A percentile compares a stretch with the other conserved stretches of the same genome.
These are phyloP conservation scores for Esteya vermicola DNA, from an alignment of 2,329 filamentous ascomycete species.

Conservation along the genomic window DNA sequence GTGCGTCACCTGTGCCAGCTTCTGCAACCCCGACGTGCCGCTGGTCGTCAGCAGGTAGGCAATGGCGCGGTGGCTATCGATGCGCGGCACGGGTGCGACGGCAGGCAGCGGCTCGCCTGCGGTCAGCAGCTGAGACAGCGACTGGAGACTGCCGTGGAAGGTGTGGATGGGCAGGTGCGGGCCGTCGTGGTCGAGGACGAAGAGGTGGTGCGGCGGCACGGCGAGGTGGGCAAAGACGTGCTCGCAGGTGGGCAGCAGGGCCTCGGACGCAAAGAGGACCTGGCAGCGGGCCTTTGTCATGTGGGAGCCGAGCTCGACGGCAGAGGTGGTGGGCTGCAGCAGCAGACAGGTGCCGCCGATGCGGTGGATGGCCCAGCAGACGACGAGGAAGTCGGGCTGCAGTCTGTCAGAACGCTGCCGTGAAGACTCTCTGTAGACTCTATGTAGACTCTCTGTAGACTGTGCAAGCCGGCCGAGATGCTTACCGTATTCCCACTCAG, in stretches of 20 bases:
- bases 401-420: too few species aligned
- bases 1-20: slow-evolving; percentile 28
- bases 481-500: too few species aligned
- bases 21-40: not conserved
- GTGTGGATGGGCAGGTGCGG: not conserved
- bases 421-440: too few species aligned
- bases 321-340: not conserved
- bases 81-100: too few species aligned
- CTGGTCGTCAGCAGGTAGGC: not conserved
- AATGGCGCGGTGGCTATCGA: too few species aligned
- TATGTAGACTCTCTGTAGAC: too few species aligned
- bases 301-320: not conserved
- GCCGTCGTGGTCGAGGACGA: not conserved
- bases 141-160: not conserved
- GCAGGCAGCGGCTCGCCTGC: too few species aligned
- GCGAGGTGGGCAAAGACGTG: not conserved
- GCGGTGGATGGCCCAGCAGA: not conserved
- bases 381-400: not conserved
- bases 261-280: not conserved
- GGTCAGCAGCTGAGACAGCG: not conserved
- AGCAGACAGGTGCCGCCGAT: not conserved
- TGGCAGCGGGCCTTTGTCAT: not conserved
- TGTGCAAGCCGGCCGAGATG: too few species aligned
- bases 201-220: not conserved
- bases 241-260: not conserved